Conservation (phyloP, 2,329 filamentous ascomycete genomes). For the Aspergillus proliferans region DNA sequence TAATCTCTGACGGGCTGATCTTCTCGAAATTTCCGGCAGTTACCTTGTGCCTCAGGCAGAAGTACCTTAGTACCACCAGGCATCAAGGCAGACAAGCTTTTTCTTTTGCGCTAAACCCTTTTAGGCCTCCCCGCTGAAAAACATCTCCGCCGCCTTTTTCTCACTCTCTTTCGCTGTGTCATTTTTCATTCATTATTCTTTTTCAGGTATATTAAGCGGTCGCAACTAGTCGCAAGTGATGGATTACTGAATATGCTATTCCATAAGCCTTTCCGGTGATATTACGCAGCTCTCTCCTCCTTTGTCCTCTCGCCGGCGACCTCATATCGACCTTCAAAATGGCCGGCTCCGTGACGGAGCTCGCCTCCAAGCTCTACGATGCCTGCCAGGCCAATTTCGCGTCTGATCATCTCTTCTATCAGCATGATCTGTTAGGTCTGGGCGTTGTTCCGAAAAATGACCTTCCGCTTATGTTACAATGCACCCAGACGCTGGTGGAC, state of each 20-base stretch:
- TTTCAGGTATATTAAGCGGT: constrained; percentile 1
- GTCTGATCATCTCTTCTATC: constrained; percentile 40
- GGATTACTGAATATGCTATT: constrained; percentile 26
- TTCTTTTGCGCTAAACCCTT: constrained; percentile 13
- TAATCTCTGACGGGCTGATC: constrained; percentile 22
- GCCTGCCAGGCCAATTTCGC: constrained; percentile 36
- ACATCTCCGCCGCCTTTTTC: constrained; percentile 15
- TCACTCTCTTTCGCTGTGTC: constrained; percentile 1
- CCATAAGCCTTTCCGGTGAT: constrained; percentile 24
- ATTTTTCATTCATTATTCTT: constrained; percentile 10
- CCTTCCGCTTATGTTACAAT: constrained; percentile 37
- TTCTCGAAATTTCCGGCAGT: constrained; percentile 42
- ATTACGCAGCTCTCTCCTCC: constrained; percentile 2
- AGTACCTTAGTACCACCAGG: constrained; percentile 6
- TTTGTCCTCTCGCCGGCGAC: constrained; percentile 10
- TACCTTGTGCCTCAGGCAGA: constrained; percentile 20
- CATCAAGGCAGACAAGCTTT: constrained; percentile 1
- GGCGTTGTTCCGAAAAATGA: constrained; percentile 40
- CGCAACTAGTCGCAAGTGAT: not conserved
- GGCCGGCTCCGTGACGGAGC: constrained; percentile 28
- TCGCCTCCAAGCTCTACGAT: constrained; percentile 42
- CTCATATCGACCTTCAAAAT: constrained; percentile 20
- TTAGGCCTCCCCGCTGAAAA: constrained; percentile 21
- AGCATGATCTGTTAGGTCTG: constrained; percentile 40
- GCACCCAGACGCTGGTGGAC: constrained; percentile 40